These are phyloP conservation scores for Erysimum cheiri DNA, from an alignment of 441 rosid species.

Conservation along the genomic window DNA sequence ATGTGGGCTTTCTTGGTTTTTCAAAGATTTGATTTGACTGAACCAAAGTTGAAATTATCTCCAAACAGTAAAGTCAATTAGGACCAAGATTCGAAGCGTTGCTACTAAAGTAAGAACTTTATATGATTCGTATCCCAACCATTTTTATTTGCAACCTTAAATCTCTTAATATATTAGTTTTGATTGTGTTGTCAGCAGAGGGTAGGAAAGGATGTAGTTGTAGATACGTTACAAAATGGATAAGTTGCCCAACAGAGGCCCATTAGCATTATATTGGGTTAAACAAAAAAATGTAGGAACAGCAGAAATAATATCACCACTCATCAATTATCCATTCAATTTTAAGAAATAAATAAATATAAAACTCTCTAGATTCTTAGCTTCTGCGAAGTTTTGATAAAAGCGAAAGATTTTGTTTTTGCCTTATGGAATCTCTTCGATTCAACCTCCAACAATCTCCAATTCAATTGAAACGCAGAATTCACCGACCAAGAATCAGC, in stretches of 20 bases:
- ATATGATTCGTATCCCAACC: too few relatives aligned
- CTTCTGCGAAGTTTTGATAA: slow-evolving; percentile 34
- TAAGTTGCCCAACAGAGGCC: slow-evolving; percentile 16
- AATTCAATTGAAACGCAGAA: slow-evolving; percentile 31
- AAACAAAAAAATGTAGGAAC: neutral
- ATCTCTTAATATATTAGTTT: neutral
- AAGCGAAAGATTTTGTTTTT: neutral
- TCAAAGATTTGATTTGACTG: neutral
- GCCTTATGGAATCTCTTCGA: slow-evolving; percentile 43
- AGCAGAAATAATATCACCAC: slow-evolving; percentile 28
- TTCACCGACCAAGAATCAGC: slow-evolving; percentile 37
- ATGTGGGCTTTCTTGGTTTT: neutral
- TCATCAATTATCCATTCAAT: slow-evolving; percentile 33
- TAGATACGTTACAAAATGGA: too few relatives aligned
- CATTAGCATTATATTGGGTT: slow-evolving; percentile 7
- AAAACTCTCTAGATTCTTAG: slow-evolving; percentile 33
- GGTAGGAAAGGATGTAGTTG: too few relatives aligned
- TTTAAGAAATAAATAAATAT: neutral
- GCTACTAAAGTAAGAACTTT: neutral
- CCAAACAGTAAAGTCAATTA: slow-evolving; percentile 1
- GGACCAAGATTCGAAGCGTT: neutral
- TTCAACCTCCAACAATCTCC: slow-evolving; percentile 45
- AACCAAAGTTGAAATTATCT: neutral
- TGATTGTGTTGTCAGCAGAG: too few relatives aligned
- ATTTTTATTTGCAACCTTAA: neutral